These are phyloP conservation scores for Artemisia argyi DNA, from an alignment of 129 eudicot genomes.

Conservation along the genomic window DNA sequence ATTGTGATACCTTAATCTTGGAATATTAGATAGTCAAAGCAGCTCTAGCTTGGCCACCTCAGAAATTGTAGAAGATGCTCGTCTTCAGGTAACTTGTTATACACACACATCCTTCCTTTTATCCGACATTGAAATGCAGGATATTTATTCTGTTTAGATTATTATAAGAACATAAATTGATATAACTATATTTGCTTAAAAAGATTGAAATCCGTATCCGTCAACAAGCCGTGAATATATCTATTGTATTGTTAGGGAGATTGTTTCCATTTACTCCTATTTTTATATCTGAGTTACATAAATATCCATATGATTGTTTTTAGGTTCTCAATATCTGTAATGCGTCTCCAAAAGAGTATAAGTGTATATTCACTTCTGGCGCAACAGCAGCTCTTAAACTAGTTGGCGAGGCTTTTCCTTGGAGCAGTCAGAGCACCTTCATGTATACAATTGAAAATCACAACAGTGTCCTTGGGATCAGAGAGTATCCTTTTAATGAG, in stretches of 20 bases:
- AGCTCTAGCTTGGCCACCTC: conserved; percentile 58
- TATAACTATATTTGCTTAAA: neutral
- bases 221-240: neutral
- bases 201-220: neutral
- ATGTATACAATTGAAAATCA: conserved; percentile 94
- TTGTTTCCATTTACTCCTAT: neutral
- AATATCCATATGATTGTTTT: neutral
- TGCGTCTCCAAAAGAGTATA: conserved; percentile 87
- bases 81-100: conserved; percentile 54
- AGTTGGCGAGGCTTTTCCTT: conserved; percentile 97
- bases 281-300: neutral
- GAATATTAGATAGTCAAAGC: conserved; percentile 78
- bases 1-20: conserved; percentile 48
- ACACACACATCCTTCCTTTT: neutral
- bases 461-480: conserved; percentile 93
- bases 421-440: conserved; percentile 73
- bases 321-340: conserved; percentile 81
- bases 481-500: conserved; percentile 72
- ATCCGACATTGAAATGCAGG: neutral
- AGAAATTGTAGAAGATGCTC: conserved; percentile 68
- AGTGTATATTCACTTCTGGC: conserved; percentile 90
- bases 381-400: conserved; percentile 96
- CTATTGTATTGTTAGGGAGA: neutral
- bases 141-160: neutral
- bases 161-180: neutral